These are phyloP conservation scores for Sporothrix mexicana DNA, from an alignment of 2,329 filamentous ascomycete genomes.

Conservation along the genomic window DNA sequence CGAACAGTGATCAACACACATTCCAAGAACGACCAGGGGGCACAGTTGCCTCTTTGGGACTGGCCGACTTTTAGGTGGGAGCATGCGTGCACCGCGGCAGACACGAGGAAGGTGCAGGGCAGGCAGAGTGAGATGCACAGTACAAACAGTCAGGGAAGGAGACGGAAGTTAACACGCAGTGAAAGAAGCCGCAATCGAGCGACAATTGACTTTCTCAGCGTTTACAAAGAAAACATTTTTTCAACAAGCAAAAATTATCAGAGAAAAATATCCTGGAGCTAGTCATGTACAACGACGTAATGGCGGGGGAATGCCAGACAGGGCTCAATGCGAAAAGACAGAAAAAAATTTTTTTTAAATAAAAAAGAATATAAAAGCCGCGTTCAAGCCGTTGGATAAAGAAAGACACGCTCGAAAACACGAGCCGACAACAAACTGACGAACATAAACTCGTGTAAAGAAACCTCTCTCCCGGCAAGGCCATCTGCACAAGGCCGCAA, in stretches of 20 bases:
- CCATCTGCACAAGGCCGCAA: background rate
- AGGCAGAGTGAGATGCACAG: background rate
- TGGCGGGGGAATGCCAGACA: slow-evolving; percentile 16
- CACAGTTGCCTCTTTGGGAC: slow-evolving; percentile 26
- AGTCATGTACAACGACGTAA: slow-evolving; percentile 31
- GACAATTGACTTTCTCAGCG: background rate
- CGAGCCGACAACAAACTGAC: background rate
- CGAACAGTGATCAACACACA: background rate
- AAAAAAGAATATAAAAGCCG: too few relatives aligned
- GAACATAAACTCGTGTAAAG: background rate
- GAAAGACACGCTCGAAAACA: background rate
- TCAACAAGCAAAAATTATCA: background rate
- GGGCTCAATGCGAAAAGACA: background rate
- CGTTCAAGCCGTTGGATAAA: background rate
- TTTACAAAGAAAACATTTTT: too few relatives aligned
- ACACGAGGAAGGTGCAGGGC: background rate
- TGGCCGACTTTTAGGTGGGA: background rate
- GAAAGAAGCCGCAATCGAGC: background rate
- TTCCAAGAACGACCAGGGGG: background rate
- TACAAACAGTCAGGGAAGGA: background rate
- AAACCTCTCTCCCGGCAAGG: background rate
- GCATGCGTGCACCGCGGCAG: background rate
- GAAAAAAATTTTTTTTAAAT: background rate
- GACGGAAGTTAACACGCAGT: background rate
- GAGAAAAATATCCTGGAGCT: background rate